A percentile compares a stretch with the other conserved stretches of the same genome.
Evolutionary conservation across 306 rosid genomes (phyloP).

Genomic region (Phaseolus lunatus): DNA sequence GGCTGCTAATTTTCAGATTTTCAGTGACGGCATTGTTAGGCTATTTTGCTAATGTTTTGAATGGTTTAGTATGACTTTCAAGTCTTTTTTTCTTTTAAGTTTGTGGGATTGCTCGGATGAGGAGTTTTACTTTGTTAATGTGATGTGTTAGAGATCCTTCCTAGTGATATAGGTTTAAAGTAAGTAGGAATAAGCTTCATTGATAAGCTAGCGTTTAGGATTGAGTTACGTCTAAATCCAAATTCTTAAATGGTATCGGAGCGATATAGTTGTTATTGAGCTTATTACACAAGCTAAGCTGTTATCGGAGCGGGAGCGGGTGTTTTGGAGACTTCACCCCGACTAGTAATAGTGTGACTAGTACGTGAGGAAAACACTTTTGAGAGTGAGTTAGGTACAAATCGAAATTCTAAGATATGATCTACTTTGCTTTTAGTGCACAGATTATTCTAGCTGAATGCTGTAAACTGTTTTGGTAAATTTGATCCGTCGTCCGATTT

Average conservation of each 20-base stretch:
- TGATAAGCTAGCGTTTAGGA: not conserved
- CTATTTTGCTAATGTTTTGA: conserved; percentile 27
- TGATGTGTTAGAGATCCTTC: not conserved
- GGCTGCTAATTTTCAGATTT: conserved; percentile 16
- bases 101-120: conserved; percentile 14
- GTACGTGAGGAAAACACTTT: not conserved
- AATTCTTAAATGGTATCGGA: not conserved
- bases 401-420: not conserved
- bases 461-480: not conserved
- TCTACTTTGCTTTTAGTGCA: not conserved
- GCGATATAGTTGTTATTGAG: not conserved
- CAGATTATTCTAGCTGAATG: not conserved
- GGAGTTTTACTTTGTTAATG: conserved; percentile 25
- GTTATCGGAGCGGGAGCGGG: not conserved
- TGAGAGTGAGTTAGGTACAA: not conserved
- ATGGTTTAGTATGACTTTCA: not conserved
- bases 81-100: not conserved
- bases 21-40: not conserved
- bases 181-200: not conserved
- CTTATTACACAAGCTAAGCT: not conserved
- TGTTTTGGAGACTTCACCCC: not conserved
- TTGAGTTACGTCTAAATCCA: not conserved
- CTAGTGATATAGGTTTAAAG: not conserved
- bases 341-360: not conserved
- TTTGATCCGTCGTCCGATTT: not conserved